Percentiles rank a stretch among this genome's conserved stretches.
These are phyloP conservation scores for Trichothecium roseum DNA, from an alignment of 2,329 filamentous ascomycete genomes.

Conservation along the genomic window DNA sequence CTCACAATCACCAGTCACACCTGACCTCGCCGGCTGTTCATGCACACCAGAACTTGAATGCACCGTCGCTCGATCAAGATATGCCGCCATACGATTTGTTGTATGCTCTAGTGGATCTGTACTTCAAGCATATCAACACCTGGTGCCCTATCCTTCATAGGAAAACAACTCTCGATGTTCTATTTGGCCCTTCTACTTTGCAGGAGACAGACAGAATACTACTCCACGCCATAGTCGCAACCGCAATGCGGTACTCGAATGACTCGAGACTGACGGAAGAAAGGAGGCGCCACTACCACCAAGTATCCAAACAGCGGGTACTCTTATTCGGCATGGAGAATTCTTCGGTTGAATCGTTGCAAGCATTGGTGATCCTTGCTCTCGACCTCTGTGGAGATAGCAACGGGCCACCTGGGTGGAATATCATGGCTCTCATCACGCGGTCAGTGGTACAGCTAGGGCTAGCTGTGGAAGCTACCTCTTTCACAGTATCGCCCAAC, in stretches of 20 bases:
- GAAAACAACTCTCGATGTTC: slow-evolving; percentile 66
- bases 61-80: slow-evolving; percentile 41
- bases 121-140: slow-evolving; percentile 71
- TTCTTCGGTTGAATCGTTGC: slow-evolving; percentile 77
- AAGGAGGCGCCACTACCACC: slow-evolving; percentile 64
- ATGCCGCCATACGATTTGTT: slow-evolving; percentile 66
- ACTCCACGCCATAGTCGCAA: slow-evolving; percentile 81
- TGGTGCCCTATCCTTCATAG: slow-evolving; percentile 89
- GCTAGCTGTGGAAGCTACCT: slow-evolving; percentile 72
- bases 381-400: slow-evolving; percentile 77
- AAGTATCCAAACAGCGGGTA: slow-evolving; percentile 75
- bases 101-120: slow-evolving; percentile 63
- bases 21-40: slow-evolving; percentile 49
- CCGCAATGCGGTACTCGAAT: slow-evolving; percentile 73
- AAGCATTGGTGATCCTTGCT: slow-evolving; percentile 78
- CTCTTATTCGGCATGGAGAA: slow-evolving; percentile 82
- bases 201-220: slow-evolving; percentile 76
- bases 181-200: slow-evolving; percentile 68
- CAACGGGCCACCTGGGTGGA: slow-evolving; percentile 88
- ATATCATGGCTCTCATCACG: slow-evolving; percentile 79
- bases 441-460: slow-evolving; percentile 83
- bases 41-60: slow-evolving; percentile 31
- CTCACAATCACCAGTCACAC: slow-evolving; percentile 23
- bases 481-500: slow-evolving; percentile 64
- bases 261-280: slow-evolving; percentile 66